Conservation (phyloP, 352 stramenopile species). For the Plasmopara halstedii region DNA sequence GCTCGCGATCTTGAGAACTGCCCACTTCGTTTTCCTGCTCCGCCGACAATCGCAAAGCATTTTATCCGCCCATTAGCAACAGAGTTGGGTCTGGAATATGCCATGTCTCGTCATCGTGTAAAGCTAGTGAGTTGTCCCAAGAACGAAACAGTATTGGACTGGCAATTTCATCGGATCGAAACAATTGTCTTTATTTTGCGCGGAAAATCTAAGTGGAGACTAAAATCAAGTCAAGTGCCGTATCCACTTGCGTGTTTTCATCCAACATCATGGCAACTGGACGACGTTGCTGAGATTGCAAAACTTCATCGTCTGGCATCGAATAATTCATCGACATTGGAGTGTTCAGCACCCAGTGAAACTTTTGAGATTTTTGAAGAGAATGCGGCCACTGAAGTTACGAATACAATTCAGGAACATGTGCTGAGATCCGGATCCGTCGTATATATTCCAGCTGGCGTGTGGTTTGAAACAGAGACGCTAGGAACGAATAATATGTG, state of each 20-base stretch:
- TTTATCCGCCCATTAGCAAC: slow-evolving; percentile 21
- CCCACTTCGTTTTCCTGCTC: slow-evolving; percentile 24
- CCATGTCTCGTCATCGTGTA: slow-evolving; percentile 8
- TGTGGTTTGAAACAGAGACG: slow-evolving; percentile 33
- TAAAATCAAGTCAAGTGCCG: slow-evolving; percentile 11
- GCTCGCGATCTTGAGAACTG: slow-evolving; percentile 9
- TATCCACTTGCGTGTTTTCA: slow-evolving; percentile 24
- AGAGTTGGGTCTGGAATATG: slow-evolving; percentile 22
- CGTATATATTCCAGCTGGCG: slow-evolving; percentile 41
- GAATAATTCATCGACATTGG: not conserved
- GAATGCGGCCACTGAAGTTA: too few relatives aligned
- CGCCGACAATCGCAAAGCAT: slow-evolving; percentile 7
- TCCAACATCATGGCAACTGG: slow-evolving; percentile 7
- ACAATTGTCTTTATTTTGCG: slow-evolving; percentile 34
- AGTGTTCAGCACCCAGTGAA: slow-evolving; percentile 11
- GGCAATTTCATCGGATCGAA: slow-evolving; percentile 35
- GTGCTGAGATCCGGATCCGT: slow-evolving; percentile 32
- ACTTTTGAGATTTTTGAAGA: slow-evolving; percentile 20
- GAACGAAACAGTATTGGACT: slow-evolving; percentile 14
- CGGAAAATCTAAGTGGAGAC: slow-evolving; percentile 25
- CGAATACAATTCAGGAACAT: slow-evolving; percentile 2
- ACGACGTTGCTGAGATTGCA: slow-evolving; percentile 4
- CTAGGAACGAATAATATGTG: slow-evolving; percentile 20
- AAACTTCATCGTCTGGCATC: slow-evolving; percentile 17
- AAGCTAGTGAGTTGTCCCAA: slow-evolving; percentile 14